Evolutionary conservation across 2,329 filamentous ascomycete species (phyloP).

Genomic region (Ophiostoma quercus): DNA sequence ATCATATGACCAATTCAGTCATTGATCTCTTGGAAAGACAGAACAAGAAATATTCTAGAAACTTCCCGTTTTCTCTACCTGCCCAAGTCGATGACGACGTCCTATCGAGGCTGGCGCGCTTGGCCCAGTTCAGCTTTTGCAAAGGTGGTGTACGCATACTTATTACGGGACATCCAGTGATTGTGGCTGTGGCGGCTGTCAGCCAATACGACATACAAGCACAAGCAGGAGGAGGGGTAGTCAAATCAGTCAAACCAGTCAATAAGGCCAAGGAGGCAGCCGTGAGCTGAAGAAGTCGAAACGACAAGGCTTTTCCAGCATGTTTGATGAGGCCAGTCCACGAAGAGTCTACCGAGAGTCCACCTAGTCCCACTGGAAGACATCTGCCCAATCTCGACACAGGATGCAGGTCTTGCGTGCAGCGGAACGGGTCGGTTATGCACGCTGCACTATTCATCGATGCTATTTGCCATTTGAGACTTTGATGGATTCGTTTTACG

Average conservation of each 20-base stretch:
- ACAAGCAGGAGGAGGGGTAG: background rate
- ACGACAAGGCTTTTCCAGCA: background rate
- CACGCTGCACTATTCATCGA: background rate
- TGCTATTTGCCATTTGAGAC: background rate
- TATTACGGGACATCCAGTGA: constrained; percentile 27
- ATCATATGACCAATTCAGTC: background rate
- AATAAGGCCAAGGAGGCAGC: background rate
- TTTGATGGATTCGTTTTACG: background rate
- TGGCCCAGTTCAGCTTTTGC: background rate
- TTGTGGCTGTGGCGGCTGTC: constrained; percentile 9
- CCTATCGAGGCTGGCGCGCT: background rate
- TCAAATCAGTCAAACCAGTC: background rate
- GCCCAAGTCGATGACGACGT: background rate
- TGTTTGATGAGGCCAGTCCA: background rate
- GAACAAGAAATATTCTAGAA: background rate
- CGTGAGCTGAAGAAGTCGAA: background rate
- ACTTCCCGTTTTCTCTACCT: background rate
- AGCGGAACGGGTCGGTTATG: constrained; percentile 5
- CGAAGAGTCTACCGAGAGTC: background rate
- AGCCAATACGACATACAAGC: constrained; percentile 3
- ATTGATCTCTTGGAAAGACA: background rate
- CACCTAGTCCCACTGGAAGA: background rate
- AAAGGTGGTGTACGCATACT: background rate
- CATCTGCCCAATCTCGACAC: background rate
- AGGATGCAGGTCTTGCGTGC: background rate